Evolutionary conservation across 2,329 filamentous ascomycete genomes (phyloP), one percentile per base, ranked within the genome.

Genomic region (Venturia aucupariae): DNA sequence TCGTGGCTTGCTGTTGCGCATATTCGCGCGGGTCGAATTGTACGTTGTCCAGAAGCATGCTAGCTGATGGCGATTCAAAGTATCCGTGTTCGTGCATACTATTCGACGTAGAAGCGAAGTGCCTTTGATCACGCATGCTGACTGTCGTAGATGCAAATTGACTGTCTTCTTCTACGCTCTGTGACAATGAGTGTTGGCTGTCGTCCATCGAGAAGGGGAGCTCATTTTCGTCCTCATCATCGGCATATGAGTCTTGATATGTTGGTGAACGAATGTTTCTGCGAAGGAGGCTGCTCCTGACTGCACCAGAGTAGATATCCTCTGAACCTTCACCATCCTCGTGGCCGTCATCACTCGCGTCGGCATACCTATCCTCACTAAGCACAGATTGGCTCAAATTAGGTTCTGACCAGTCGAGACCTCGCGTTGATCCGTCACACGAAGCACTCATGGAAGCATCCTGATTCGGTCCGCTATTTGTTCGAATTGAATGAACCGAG

Each of bases 301-400:
- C 27, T 2, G 27, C 30, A 11, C 51, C 27, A 57, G 27, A 35
- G 6, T 35, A 35, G 24, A 27, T 22, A 13, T 57, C 27, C 6
- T 35, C 27, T 3, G 5, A 2, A n/a, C 42, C 30, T 3, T 44
- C 41, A 13, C 17, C 35, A 15, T 67, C 54, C 38, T 41, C 62
- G 15, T 72, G 71, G 30, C 75, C 72, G 24, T 76, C 73, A n/a
- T 74, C 75, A 24, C 68, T 69, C 46, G 76, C 76, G 68, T 79
- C 76, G 24, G 76, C 75, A 68, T 77, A 78, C 24, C 75, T 68
- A 65, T 78, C 75, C 46, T 75, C 74, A 63, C 77, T 76, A 38
- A 70, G 70, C 17, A 57, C 51, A n/a, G 51, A 57, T 19, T 61
- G 38, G 19, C 27, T 17, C 22, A 61, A 11, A 17, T 57, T n/a